These are phyloP conservation scores for Suillus lakei DNA, from an alignment of 768 basidiomycete species.

Conservation along the genomic window DNA sequence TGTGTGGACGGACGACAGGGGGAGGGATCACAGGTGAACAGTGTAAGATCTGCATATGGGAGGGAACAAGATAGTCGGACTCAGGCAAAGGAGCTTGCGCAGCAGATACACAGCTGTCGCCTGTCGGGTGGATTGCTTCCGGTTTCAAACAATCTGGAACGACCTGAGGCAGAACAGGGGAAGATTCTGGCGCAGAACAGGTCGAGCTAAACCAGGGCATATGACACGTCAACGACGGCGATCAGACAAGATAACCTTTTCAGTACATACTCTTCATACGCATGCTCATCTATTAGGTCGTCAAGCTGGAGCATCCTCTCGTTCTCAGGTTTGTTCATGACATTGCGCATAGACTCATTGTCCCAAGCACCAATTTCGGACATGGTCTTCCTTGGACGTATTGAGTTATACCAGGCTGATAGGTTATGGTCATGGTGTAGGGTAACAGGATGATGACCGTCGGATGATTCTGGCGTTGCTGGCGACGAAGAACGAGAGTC, in stretches of 20 bases:
- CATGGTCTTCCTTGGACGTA: constrained; percentile 46
- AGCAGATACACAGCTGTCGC: constrained; percentile 37
- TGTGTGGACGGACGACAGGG: constrained; percentile 62
- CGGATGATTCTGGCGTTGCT: constrained; percentile 66
- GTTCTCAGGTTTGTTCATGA: constrained; percentile 52
- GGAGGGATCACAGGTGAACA: constrained; percentile 71
- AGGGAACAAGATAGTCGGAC: constrained; percentile 36
- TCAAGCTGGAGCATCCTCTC: constrained; percentile 67
- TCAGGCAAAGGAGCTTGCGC: constrained; percentile 31
- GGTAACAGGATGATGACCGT: constrained; percentile 52
- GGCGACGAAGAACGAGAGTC: constrained; percentile 77
- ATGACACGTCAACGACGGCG: constrained; percentile 12
- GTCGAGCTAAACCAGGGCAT: constrained; percentile 20
- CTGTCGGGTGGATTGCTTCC: constrained; percentile 33
- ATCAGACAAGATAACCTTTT: constrained; percentile 13
- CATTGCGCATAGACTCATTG: constrained; percentile 41
- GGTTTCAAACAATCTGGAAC: constrained; percentile 39
- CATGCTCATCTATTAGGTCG: constrained; percentile 75
- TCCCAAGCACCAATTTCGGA: constrained; percentile 49
- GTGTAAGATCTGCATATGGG: constrained; percentile 46
- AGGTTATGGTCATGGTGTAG: constrained; percentile 57
- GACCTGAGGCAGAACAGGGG: constrained; percentile 15
- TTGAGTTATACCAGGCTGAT: constrained; percentile 61
- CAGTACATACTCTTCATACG: constrained; percentile 71
- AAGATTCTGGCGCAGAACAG: constrained; percentile 24